Base-by-base conservation (phyloP, 768 basidiomycete genomes). In the Trametes coccinea region DNA sequence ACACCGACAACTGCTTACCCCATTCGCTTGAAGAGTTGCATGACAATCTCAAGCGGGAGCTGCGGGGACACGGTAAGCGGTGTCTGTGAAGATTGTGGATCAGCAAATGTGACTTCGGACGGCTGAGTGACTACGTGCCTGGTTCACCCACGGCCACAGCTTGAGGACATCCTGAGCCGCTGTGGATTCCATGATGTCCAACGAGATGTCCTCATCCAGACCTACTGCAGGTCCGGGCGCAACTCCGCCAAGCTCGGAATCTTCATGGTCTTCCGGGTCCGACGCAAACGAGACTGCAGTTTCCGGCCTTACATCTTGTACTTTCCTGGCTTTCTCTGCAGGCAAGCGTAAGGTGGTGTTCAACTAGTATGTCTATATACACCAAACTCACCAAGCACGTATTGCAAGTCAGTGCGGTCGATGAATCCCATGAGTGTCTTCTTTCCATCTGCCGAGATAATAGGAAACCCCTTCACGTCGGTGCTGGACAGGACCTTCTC, bases 1-100 rank as follows among this genome's bases (percentile, higher is more conserved):
- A 8, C 13, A 14, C 22, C 11, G 10, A 29, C 22, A 10, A 5
- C 5, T 13, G 80, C 93, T 67, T 70, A 97, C 97, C 97, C 97
- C 90, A 99, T 92, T 48, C 93, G 84, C 72, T 96, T 93, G 81
- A 98, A 99, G 30, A 99, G 77, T 71, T 99, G 94, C 90, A 97
- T 93, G 7, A 95, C 93, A 56, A 98, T 94, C 73, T 99, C 97
- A 45, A 99, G 79, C 0, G 95, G 94, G 43, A 97, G 82, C 64
- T 92, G 92, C 1, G 94, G 89, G 5, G 94, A 89, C 10, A 97
- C 95, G 0, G 92, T 94, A 69, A 99, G 82, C 0, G 96, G 95
- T 0, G 94, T 96, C 97, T 99, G 71, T 40, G 43, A 2, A 55
- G 7, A 34, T 14, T 54, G 27, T 39, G 30, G 37, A 13, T 13